Conservation (phyloP, 345 rosid species). For the Aegle marmelos region DNA sequence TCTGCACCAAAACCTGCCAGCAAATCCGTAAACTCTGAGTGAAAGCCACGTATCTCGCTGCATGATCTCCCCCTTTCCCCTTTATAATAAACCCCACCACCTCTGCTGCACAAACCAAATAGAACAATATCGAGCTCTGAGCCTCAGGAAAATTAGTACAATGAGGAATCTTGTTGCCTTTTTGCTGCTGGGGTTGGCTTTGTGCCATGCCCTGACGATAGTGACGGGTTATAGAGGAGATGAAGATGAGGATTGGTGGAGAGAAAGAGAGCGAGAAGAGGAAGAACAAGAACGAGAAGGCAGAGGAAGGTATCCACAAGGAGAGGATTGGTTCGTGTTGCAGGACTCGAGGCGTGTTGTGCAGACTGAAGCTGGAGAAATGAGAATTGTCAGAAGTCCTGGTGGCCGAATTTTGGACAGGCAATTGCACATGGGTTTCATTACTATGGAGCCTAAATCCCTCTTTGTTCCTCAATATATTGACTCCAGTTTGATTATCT, state of each 20-base stretch:
- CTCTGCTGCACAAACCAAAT: not conserved
- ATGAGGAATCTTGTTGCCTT: conserved; percentile 26
- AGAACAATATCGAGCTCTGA: not conserved
- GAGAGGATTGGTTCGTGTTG: conserved; percentile 50
- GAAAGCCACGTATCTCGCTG: conserved; percentile 25
- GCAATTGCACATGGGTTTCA: conserved; percentile 74
- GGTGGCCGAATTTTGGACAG: conserved; percentile 45
- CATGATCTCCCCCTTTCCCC: conserved; percentile 5
- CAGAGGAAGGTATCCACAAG: not conserved
- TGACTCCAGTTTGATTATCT: conserved; percentile 70
- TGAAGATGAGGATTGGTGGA: conserved; percentile 12
- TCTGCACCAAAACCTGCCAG: conserved; percentile 28
- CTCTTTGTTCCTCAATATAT: conserved; percentile 85
- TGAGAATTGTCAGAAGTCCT: conserved; percentile 51
- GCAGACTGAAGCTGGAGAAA: conserved; percentile 73
- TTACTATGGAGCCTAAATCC: conserved; percentile 76
- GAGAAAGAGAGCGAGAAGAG: conserved; percentile 3
- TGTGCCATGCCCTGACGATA: conserved; percentile 31
- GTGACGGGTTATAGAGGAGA: conserved; percentile 29
- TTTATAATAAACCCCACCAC: conserved; percentile 20
- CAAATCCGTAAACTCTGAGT: conserved; percentile 25
- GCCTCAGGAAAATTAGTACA: not conserved
- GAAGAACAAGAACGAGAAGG: not conserved
- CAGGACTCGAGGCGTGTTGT: conserved; percentile 51
- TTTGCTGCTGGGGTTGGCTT: conserved; percentile 33